Percentiles rank a stretch among this genome's conserved stretches.
Conservation (phyloP, 2,329 filamentous ascomycete species). For the Dactylellina haptotyla region DNA sequence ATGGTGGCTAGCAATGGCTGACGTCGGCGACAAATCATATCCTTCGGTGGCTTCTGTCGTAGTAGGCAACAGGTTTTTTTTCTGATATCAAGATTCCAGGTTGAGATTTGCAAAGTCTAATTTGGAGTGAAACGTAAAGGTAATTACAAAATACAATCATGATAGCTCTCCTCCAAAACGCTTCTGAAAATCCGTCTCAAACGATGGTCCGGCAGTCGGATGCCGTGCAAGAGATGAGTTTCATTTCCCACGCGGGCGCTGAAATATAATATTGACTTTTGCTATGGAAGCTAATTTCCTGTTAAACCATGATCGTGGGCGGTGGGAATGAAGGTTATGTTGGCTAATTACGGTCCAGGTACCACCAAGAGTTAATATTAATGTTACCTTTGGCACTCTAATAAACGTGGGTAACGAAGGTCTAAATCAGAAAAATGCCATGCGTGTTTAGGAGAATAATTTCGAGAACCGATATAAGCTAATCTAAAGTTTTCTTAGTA, state of each 20-base stretch:
- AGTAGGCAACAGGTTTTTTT: conserved; percentile 44
- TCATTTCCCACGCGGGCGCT: conserved; percentile 54
- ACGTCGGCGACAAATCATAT: conserved; percentile 44
- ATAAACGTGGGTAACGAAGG: conserved; percentile 51
- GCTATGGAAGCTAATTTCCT: conserved; percentile 51
- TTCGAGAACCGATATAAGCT: conserved; percentile 48
- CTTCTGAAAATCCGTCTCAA: conserved; percentile 17
- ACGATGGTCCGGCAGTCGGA: conserved; percentile 41
- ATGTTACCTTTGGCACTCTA: conserved; percentile 37
- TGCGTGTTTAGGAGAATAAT: conserved; percentile 53
- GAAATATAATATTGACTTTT: conserved; percentile 49
- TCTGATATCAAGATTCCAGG: conserved; percentile 34
- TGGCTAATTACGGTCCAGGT: conserved; percentile 44
- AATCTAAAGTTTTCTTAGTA: conserved; percentile 53
- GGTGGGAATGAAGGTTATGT: conserved; percentile 38
- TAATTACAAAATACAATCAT: conserved; percentile 33
- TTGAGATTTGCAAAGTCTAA: conserved; percentile 49
- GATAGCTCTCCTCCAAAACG: conserved; percentile 7
- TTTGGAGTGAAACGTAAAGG: conserved; percentile 52
- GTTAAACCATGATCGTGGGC: conserved; percentile 53
- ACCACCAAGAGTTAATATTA: conserved; percentile 21
- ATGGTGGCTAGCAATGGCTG: conserved; percentile 43
- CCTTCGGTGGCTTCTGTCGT: conserved; percentile 32
- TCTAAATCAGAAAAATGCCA: conserved; percentile 27
- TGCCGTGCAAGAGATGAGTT: conserved; percentile 53